phyloP scores from a whole-genome alignment of 352 stramenopile species.

The Globisporangium uncinulatum region DNA sequence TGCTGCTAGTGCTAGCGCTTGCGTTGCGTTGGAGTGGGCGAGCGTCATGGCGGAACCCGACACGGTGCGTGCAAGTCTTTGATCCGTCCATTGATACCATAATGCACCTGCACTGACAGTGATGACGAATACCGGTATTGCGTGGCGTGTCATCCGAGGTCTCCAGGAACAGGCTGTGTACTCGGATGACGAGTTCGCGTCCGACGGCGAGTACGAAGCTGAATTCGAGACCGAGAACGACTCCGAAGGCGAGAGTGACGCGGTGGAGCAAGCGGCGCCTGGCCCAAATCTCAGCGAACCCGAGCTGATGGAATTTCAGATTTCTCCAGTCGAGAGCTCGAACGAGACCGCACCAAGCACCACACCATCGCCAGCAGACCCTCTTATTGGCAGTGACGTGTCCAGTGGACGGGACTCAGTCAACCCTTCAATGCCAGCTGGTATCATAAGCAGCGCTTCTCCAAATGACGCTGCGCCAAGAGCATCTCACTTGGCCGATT shows the following conservation, averaged over 20 bases:
- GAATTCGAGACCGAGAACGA: constrained; percentile 22
- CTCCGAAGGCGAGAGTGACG: constrained; percentile 12
- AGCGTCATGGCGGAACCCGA: constrained; percentile 20
- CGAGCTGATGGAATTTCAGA: not conserved
- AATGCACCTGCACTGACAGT: not conserved
- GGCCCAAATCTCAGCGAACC: not conserved
- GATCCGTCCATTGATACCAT: not conserved
- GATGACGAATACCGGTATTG: too few relatives aligned
- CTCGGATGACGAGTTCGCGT: constrained; percentile 49
- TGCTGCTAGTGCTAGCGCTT: not conserved
- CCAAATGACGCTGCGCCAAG: too few relatives aligned
- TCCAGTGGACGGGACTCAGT: too few relatives aligned
- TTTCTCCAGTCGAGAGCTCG: not conserved
- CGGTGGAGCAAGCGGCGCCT: not conserved
- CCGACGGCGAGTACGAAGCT: constrained; percentile 18
- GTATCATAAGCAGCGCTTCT: too few relatives aligned
- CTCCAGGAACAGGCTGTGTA: constrained; percentile 24
- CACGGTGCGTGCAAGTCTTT: constrained; percentile 3
- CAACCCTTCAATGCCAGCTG: too few relatives aligned
- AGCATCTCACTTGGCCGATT: too few relatives aligned
- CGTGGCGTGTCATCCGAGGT: not conserved
- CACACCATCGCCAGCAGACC: too few relatives aligned
- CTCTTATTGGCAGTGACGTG: too few relatives aligned
- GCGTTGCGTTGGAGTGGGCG: not conserved
- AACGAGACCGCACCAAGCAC: not conserved